Percentiles rank a stretch among this genome's conserved stretches.
phyloP scores from a whole-genome alignment of 2,329 filamentous ascomycete species.

The Rhytidhysteron rufulum region DNA sequence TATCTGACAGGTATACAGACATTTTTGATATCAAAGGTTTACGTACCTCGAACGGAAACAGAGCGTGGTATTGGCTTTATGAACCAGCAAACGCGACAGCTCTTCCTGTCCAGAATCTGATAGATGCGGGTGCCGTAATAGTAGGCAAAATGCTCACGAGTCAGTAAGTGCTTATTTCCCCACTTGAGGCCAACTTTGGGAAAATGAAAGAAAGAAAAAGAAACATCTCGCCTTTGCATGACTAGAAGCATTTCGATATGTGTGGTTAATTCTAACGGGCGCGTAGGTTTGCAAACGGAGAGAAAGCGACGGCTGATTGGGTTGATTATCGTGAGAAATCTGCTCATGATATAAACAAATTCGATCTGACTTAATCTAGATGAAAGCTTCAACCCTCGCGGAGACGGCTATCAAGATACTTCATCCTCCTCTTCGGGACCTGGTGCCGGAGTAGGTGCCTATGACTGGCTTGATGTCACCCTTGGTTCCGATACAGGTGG shows the following conservation, averaged over 20 bases:
- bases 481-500: slow-evolving; percentile 51
- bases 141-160: slow-evolving; percentile 46
- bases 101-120: slow-evolving; percentile 50
- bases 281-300: slow-evolving; percentile 39
- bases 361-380: slow-evolving; percentile 8
- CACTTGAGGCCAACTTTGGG: too few relatives aligned
- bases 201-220: too few relatives aligned
- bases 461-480: slow-evolving; percentile 49
- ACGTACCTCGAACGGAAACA: slow-evolving; percentile 54
- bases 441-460: slow-evolving; percentile 43
- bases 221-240: too few relatives aligned
- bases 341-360: not conserved
- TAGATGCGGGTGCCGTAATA: slow-evolving; percentile 56
- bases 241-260: too few relatives aligned
- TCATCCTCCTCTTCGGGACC: slow-evolving; percentile 47
- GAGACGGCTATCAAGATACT: slow-evolving; percentile 44
- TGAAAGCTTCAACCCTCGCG: slow-evolving; percentile 41
- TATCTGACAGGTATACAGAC: too few relatives aligned
- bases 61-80: slow-evolving; percentile 56
- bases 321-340: slow-evolving; percentile 38
- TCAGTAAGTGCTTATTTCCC: slow-evolving; percentile 16
- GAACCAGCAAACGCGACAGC: slow-evolving; percentile 45
- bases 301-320: slow-evolving; percentile 50
- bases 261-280: too few relatives aligned
- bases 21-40: slow-evolving; percentile 58